Conservation (phyloP, 768 basidiomycete species). For the Pulveroboletus sp. region DNA sequence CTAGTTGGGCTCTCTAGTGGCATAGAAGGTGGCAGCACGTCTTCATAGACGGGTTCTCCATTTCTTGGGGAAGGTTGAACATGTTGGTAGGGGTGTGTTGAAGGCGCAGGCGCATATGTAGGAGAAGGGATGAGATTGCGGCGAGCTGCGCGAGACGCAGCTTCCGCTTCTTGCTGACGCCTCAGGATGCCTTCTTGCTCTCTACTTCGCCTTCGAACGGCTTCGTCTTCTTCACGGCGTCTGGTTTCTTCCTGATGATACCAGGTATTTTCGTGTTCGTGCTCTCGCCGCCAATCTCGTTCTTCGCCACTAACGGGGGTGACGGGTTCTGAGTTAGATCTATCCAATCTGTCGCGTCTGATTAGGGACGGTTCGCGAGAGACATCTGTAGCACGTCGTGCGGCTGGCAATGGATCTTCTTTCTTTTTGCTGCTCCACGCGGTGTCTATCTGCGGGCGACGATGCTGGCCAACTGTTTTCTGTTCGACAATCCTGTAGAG, state of each 20-base stretch:
- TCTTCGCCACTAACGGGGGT: conserved; percentile 28
- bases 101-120: conserved; percentile 26
- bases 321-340: conserved; percentile 23
- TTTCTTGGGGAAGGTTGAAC: conserved; percentile 28
- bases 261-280: conserved; percentile 29
- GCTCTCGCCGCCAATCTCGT: conserved; percentile 24
- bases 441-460: conserved; percentile 29
- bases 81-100: conserved; percentile 34
- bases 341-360: conserved; percentile 21
- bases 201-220: conserved; percentile 40
- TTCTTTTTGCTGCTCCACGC: conserved; percentile 26
- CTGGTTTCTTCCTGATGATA: conserved; percentile 44
- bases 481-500: conserved; percentile 28
- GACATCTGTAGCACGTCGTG: conserved; percentile 23
- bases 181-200: conserved; percentile 56
- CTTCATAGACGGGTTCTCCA: conserved; percentile 29
- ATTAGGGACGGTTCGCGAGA: conserved; percentile 25
- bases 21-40: conserved; percentile 38
- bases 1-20: conserved; percentile 64
- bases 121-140: conserved; percentile 31
- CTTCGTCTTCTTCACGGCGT: conserved; percentile 46
- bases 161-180: conserved; percentile 59
- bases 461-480: conserved; percentile 13
- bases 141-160: conserved; percentile 43
- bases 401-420: conserved; percentile 27